Evolutionary conservation across 83 land plant genomes (phyloP), one percentile per base, ranked within the genome.

Genomic region (Thuja plicata): DNA sequence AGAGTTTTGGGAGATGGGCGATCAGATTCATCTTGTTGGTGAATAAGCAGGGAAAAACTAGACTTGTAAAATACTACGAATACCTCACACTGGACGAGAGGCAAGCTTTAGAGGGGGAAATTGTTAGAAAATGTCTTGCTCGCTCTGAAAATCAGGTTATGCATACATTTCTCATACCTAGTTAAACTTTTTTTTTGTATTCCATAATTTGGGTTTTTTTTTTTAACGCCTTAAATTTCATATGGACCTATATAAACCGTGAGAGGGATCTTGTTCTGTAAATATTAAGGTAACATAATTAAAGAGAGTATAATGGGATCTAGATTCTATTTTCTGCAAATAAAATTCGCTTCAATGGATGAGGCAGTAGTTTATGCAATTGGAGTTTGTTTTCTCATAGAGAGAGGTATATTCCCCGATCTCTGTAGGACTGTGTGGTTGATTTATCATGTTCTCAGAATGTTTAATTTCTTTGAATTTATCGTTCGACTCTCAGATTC

Each of bases 21-120:
- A 98, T 98, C 92, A 87, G 99, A 90, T 98, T 98, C 90, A 89
- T 98, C 54, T 89, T 98, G 90, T 89, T 98, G 94, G 99, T 98
- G 94, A 98, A 98, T 94, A 98, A 97, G 95, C 99, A 98, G 91
- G 99, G 99, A 54, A 99, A 98, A 90, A 98, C 99, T 0, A 92
- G 99, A 27, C 95, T 98, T 19, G 99, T 99, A 2, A 99, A 98
- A 90, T 98, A 98, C 91, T 98, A 97, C 92, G 99, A 98, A 81
- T 94, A 97, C 84, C 97, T 98, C 89, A 96, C 98, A 50, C 83
- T 98, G 37, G 98, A 98, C 74, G 97, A 98, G 93, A 93, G 99
- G 9, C 94, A 99, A 30, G 99, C 99, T 52, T 96, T 98, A 43
- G 99, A 98, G 89, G 99, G 98, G 12, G 99, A 98, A 89, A 98